Evolutionary conservation across 345 rosid species (phyloP).

Genomic region (Rhizophora mangle): DNA sequence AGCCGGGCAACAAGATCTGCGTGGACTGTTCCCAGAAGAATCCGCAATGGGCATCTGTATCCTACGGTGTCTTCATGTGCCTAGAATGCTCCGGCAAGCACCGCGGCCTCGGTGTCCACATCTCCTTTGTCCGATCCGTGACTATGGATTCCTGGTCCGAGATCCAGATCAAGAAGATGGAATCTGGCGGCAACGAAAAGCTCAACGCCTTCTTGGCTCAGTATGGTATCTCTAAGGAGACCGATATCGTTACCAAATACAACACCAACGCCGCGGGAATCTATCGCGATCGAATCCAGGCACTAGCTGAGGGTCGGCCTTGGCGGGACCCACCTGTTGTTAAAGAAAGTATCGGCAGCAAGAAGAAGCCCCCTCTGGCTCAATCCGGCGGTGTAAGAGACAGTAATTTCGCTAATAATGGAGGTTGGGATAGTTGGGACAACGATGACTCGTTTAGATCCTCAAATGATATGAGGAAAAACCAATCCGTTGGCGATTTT

Average conservation of each 20-base stretch:
- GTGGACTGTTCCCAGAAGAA: constrained; percentile 96
- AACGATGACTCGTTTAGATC: constrained; percentile 63
- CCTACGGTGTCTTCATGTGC: constrained; percentile 96
- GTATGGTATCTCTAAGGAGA: constrained; percentile 74
- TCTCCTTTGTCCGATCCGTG: constrained; percentile 97
- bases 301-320: constrained; percentile 70
- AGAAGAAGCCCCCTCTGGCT: constrained; percentile 56
- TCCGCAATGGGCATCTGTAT: constrained; percentile 99
- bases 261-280: constrained; percentile 76
- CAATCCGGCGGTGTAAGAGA: constrained; percentile 34
- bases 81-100: constrained; percentile 99
- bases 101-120: constrained; percentile 97
- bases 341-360: constrained; percentile 48
- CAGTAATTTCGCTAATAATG: constrained; percentile 27
- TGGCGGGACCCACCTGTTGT: constrained; percentile 90
- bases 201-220: constrained; percentile 66
- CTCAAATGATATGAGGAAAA: constrained; percentile 63
- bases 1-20: constrained; percentile 78
- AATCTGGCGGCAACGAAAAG: constrained; percentile 80
- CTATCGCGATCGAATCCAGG: constrained; percentile 85
- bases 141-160: constrained; percentile 99
- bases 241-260: constrained; percentile 75
- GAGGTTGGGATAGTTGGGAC: constrained; percentile 96
- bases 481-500: constrained; percentile 74
- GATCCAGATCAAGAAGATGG: constrained; percentile 99